A percentile compares a stretch with the other conserved stretches of the same genome.
These are phyloP conservation scores for Neckera pumila DNA, from an alignment of 225 moss, liverwort and hornwort species.

Conservation along the genomic window DNA sequence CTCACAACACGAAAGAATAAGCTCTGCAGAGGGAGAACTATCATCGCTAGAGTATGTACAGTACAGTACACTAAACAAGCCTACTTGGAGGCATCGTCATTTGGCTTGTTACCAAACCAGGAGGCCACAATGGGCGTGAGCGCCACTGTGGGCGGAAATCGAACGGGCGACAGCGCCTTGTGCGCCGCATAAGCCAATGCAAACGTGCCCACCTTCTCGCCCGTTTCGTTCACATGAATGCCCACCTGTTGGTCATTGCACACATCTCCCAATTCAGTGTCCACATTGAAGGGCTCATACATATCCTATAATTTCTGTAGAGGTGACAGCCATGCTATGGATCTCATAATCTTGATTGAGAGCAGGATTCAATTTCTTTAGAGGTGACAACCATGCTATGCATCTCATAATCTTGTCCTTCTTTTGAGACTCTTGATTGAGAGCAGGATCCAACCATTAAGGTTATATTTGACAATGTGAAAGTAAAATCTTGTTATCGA, in stretches of 20 bases:
- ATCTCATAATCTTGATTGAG: not conserved
- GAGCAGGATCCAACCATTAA: not conserved
- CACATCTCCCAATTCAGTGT: not conserved
- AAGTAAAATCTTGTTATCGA: no score
- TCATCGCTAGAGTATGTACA: not conserved
- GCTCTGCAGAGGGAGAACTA: not conserved
- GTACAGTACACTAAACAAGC: not conserved
- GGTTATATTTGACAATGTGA: not conserved
- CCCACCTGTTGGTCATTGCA: constrained; percentile 46
- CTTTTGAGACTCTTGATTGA: not conserved
- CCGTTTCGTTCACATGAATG: constrained; percentile 77
- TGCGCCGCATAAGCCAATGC: constrained; percentile 95
- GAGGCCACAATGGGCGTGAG: constrained; percentile 91
- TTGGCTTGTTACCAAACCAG: constrained; percentile 75
- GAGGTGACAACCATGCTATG: not conserved
- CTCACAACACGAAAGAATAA: not conserved
- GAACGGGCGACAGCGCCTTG: constrained; percentile 92
- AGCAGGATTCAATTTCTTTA: not conserved
- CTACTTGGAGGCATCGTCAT: not conserved
- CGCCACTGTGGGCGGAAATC: constrained; percentile 95
- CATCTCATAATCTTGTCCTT: not conserved
- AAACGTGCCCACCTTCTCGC: constrained; percentile 93
- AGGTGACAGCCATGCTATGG: not conserved
- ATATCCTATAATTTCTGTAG: not conserved
- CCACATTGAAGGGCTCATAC: not conserved